Base-by-base conservation (phyloP, 164 flowering plant genomes). In the Sedum album region DNA sequence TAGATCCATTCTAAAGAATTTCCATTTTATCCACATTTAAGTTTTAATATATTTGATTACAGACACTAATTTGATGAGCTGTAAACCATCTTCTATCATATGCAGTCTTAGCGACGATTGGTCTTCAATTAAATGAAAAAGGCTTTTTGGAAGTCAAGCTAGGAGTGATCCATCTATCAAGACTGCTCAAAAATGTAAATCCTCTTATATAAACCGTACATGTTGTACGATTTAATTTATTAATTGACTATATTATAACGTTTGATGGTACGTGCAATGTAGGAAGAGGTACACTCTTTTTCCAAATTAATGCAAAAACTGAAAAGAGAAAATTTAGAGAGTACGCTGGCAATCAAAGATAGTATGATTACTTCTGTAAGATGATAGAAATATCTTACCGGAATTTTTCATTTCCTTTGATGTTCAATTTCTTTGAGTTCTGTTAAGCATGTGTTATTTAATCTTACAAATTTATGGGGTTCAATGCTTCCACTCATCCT, bases 51-150 rank as follows among this genome's bases (percentile, higher is more conserved):
- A 3, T 55, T 57, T n/a, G n/a, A n/a, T 13, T 15, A 20, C 20
- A 57, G 62, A 1, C 20, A 73, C 75, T 41, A 82, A 75, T 73
- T 48, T 77, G 65, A 68, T 73, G 74, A 82, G 79, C 48, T 66
- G 82, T 73, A 73, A 83, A 15, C 91, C 95, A 1, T 88, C 95
- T 33, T 75, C 76, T 1, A 70, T 91, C 41, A 93, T 93, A 6
- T 33, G 67, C 57, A 51, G 57, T 65, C 66, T 72, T 66, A 28
- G 36, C 21, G 11, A 23, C 57, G 21, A 65, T 21, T 11, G 44
- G 31, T 36, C 13, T 57, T 28, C 33, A 30, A 2, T 28, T 57
- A 28, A 28, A 17, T 57, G 62, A 57, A 28, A 57, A 57, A 30
- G 62, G n/a, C n/a, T n/a, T 33, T 57, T 57, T 57, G 62, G 33